phyloP scores from a whole-genome alignment of 2,329 filamentous ascomycete species.

The Aspergillus hiratsukae region DNA sequence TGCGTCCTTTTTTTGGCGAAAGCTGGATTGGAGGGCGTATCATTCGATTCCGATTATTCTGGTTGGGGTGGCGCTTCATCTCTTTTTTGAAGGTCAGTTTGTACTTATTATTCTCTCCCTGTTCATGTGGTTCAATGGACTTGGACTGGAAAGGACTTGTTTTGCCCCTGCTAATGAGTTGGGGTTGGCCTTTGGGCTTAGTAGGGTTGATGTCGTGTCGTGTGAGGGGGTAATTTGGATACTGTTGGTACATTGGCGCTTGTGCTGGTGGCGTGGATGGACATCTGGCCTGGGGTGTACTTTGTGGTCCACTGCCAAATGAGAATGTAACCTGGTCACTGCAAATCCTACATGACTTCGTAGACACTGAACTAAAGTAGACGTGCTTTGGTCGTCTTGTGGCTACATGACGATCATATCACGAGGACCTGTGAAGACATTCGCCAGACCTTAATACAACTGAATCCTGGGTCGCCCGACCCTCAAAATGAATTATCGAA shows the following conservation, averaged over 20 bases:
- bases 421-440: not conserved
- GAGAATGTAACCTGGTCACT: constrained; percentile 44
- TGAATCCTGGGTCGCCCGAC: not conserved
- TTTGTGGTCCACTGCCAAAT: constrained; percentile 20
- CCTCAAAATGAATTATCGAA: constrained; percentile 14
- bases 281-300: not conserved
- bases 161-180: constrained; percentile 34
- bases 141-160: constrained; percentile 17
- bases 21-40: constrained; percentile 45
- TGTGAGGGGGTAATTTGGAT: not conserved
- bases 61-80: constrained; percentile 70
- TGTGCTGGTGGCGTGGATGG: not conserved
- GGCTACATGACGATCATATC: not conserved
- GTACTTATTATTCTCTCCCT: constrained; percentile 4
- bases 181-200: constrained; percentile 8
- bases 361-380: not conserved
- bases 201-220: not conserved
- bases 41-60: constrained; percentile 94
- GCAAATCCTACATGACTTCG: not conserved
- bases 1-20: constrained; percentile 47
- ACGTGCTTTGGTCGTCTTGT: not conserved
- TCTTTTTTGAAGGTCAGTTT: constrained; percentile 49
- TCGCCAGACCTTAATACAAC: not conserved
- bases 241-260: not conserved
- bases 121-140: constrained; percentile 7